Evolutionary conservation across 352 stramenopile species (phyloP).

Genomic region (Phytophthora ramorum): DNA sequence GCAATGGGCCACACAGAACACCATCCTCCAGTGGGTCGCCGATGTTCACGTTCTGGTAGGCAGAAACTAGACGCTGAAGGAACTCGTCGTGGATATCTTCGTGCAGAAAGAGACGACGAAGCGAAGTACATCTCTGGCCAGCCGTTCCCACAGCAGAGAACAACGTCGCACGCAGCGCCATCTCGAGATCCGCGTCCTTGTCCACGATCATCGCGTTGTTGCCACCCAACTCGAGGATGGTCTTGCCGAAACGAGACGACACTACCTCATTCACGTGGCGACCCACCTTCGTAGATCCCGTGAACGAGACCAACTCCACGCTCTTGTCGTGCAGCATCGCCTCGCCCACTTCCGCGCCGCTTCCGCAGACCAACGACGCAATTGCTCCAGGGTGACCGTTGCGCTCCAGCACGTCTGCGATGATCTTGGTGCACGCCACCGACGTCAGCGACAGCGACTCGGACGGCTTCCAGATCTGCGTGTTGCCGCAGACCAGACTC

Average conservation of each 20-base stretch:
- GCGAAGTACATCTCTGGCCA: slow-evolving; percentile 92
- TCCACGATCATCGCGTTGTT: slow-evolving; percentile 96
- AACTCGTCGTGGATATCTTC: slow-evolving; percentile 93
- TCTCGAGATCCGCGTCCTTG: slow-evolving; percentile 90
- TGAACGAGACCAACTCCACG: slow-evolving; percentile 93
- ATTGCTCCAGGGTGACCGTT: slow-evolving; percentile 88
- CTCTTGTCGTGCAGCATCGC: slow-evolving; percentile 86
- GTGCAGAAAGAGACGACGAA: slow-evolving; percentile 93
- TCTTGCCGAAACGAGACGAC: slow-evolving; percentile 91
- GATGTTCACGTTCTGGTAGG: slow-evolving; percentile 91
- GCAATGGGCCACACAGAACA: slow-evolving; percentile 85
- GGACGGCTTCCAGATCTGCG: slow-evolving; percentile 92
- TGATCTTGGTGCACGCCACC: slow-evolving; percentile 92
- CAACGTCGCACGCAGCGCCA: slow-evolving; percentile 89
- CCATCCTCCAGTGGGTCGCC: slow-evolving; percentile 86
- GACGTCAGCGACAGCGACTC: slow-evolving; percentile 91
- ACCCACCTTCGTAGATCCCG: slow-evolving; percentile 89
- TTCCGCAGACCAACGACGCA: slow-evolving; percentile 86
- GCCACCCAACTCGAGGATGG: slow-evolving; percentile 91
- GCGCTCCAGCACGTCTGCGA: slow-evolving; percentile 87
- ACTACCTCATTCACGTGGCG: slow-evolving; percentile 90
- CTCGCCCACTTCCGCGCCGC: slow-evolving; percentile 85
- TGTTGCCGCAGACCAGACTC: slow-evolving; percentile 92
- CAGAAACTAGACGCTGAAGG: slow-evolving; percentile 77
- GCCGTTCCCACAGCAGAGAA: slow-evolving; percentile 94